Evolutionary conservation across 805 yeast genomes (phyloP), one percentile per base, ranked within the genome.

Genomic region (Citeromyces matritensis): DNA sequence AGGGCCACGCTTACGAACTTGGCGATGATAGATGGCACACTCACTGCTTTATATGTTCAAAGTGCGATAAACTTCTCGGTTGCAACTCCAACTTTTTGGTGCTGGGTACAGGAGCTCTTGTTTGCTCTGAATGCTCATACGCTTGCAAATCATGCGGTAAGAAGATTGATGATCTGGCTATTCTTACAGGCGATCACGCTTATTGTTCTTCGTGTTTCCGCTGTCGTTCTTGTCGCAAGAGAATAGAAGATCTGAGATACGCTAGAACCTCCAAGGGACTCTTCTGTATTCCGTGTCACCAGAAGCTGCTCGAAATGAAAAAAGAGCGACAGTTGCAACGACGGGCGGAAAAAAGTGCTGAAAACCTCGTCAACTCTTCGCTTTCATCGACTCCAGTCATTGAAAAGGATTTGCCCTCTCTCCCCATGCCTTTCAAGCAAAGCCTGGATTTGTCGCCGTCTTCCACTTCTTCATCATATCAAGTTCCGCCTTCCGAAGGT

Each of bases 11-110:
- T 3, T 91, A 84, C 49, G 97, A 88, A 49, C 60, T 88, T 31
- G 95, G 95, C 15, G 93, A 80, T 17, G 88, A 84, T 48, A 71
- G 95, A 40, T 91, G 98, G 98, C 98, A 91, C 51, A 79, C 84
- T 35, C 69, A 79, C 39, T 91, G 98, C 55, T 91, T 91, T 55
- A 65, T 73, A 30, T 91, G 98, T 54, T 79, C 93, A 33, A 78
- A 78, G 42, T 91, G 98, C 53, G 61, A 68, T 24, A 66, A 71
- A 42, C 67, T 75, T 24, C 58, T 91, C 34, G 94, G 94, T 15
- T 81, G 93, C 39, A 79, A 84, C 44, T 77, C 93, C 15, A 86
- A 86, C 51, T 83, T 91, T 51, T 58, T 91, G 32, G 96, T 88
- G 2, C 60, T 91, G 30, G 97, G 96, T 3, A 84, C 91, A 35